Percentiles rank a stretch among this genome's conserved stretches.
Evolutionary conservation across 352 stramenopile genomes (phyloP).

Genomic region (Globisporangium splendens): DNA sequence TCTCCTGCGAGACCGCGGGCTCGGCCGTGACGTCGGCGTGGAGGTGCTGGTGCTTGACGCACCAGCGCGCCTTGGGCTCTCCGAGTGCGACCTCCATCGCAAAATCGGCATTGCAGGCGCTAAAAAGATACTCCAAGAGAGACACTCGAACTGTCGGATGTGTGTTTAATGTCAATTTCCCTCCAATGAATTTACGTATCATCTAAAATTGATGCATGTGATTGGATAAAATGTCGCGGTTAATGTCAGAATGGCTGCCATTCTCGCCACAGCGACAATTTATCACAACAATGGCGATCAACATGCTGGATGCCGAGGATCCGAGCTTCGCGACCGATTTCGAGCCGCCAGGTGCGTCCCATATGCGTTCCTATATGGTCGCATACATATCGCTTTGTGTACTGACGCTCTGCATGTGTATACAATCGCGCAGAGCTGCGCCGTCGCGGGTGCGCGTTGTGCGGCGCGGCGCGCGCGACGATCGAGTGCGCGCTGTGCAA

Average conservation of each 20-base stretch:
- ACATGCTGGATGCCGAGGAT: slow-evolving; percentile 29
- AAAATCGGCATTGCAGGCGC: too few species aligned
- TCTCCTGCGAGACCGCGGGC: neutral
- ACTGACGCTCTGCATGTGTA: neutral
- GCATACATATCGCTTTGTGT: neutral
- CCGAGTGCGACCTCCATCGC: slow-evolving; percentile 37
- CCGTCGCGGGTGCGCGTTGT: slow-evolving; percentile 36
- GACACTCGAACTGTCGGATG: too few species aligned
- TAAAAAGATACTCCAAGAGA: too few species aligned
- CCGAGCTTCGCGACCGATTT: slow-evolving; percentile 31
- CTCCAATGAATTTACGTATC: too few species aligned
- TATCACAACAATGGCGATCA: slow-evolving; percentile 19
- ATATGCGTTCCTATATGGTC: neutral
- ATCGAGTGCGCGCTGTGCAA: slow-evolving; percentile 42
- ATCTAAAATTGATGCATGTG: too few species aligned
- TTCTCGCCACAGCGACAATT: too few species aligned
- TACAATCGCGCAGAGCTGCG: slow-evolving; percentile 32
- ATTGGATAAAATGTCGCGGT: too few species aligned
- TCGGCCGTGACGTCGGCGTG: slow-evolving; percentile 3
- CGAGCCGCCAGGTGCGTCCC: slow-evolving; percentile 29
- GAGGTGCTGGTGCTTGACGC: slow-evolving; percentile 13
- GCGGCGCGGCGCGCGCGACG: slow-evolving; percentile 29
- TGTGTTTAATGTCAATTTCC: too few species aligned
- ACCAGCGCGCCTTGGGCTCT: slow-evolving; percentile 26
- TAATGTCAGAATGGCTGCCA: too few species aligned